A percentile compares a stretch with the other conserved stretches of the same genome.
Evolutionary conservation across 306 rosid genomes (phyloP).

Genomic region (Cyclanthera cordifolia): DNA sequence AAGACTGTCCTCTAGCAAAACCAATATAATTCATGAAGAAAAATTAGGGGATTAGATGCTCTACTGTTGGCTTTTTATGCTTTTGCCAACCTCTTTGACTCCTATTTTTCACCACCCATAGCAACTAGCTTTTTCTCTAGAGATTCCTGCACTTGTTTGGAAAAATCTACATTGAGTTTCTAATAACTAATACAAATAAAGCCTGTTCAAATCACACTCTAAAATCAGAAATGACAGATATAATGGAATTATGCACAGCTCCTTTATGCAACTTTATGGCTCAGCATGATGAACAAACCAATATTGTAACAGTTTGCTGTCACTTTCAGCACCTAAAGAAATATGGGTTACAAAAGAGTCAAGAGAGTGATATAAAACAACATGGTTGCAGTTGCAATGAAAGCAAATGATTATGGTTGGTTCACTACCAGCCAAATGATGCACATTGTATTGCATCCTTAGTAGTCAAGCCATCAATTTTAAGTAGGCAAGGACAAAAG

Average conservation of each 20-base stretch:
- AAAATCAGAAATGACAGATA: not conserved
- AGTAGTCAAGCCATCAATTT: not conserved
- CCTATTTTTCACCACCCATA: not conserved
- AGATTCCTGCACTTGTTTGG: not conserved
- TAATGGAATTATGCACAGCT: not conserved
- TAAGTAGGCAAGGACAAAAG: not conserved
- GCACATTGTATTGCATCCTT: not conserved
- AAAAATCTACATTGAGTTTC: slow-evolving; percentile 6
- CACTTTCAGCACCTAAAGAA: slow-evolving; percentile 3
- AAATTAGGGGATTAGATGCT: slow-evolving; percentile 6
- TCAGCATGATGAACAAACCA: slow-evolving; percentile 1
- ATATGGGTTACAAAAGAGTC: not conserved
- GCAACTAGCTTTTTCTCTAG: not conserved
- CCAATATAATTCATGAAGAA: not conserved
- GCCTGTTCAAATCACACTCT: not conserved
- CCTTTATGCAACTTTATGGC: slow-evolving; percentile 4
- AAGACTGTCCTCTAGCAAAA: not conserved
- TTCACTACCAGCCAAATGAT: slow-evolving; percentile 3
- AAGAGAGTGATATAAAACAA: not conserved
- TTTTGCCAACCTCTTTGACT: slow-evolving; percentile 2
- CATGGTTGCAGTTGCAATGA: slow-evolving; percentile 5
- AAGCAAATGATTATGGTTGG: slow-evolving; percentile 10
- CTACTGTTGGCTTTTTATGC: slow-evolving; percentile 6
- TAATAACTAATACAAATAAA: not conserved
- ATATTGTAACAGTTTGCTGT: not conserved